A percentile compares a stretch with the other conserved stretches of the same genome.
phyloP scores from a whole-genome alignment of 805 yeast genomes.

The Saccharomyces kudriavzevii region DNA sequence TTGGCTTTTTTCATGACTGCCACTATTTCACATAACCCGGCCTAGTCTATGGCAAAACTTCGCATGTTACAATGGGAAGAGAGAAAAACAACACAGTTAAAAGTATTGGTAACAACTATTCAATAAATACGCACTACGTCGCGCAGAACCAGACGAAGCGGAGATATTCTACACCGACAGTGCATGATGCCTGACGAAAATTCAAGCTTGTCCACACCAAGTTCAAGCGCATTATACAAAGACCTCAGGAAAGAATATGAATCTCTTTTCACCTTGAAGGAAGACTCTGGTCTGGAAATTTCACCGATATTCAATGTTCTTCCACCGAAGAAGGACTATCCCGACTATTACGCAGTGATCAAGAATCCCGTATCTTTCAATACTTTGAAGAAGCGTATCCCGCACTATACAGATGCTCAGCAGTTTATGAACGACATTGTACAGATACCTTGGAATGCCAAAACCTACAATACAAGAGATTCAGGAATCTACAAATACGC shows the following conservation, averaged over 20 bases:
- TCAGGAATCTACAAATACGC: slow-evolving; percentile 65
- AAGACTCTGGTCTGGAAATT: slow-evolving; percentile 23
- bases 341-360: slow-evolving; percentile 76
- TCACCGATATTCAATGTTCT: slow-evolving; percentile 32
- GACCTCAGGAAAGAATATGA: slow-evolving; percentile 13
- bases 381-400: slow-evolving; percentile 54
- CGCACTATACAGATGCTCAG: slow-evolving; percentile 52
- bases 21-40: background rate
- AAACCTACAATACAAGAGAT: slow-evolving; percentile 66
- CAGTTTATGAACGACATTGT: slow-evolving; percentile 70
- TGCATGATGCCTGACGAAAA: background rate
- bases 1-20: background rate
- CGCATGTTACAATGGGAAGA: background rate
- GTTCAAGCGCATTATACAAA: background rate
- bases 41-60: background rate
- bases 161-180: background rate
- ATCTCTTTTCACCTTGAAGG: slow-evolving; percentile 19
- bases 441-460: slow-evolving; percentile 86
- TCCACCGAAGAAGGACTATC: slow-evolving; percentile 58
- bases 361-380: slow-evolving; percentile 75
- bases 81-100: background rate
- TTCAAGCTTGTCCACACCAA: background rate
- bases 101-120: background rate
- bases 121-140: background rate
- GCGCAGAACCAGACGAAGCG: background rate